These are phyloP conservation scores for Cylindrotheca closterium DNA, from an alignment of 108 stramenopile genomes.

Conservation along the genomic window DNA sequence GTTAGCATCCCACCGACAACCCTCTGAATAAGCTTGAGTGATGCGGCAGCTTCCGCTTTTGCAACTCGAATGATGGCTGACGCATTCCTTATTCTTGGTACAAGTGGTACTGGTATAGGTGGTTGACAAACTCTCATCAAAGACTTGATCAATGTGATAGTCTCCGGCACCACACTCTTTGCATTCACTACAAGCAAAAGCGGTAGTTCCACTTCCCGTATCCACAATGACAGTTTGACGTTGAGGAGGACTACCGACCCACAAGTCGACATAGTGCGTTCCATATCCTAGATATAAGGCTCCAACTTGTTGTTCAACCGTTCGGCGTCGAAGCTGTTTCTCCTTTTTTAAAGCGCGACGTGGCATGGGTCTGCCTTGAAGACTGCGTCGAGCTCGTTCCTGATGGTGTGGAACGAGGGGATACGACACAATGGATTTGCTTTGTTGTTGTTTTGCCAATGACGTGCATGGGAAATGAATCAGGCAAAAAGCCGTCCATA, in stretches of 20 bases:
- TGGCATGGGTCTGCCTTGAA: not conserved
- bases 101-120: conserved; percentile 32
- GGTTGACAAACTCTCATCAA: conserved; percentile 26
- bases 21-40: conserved; percentile 53
- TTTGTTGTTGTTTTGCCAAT: no score
- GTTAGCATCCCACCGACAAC: conserved; percentile 55
- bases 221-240: conserved; percentile 97
- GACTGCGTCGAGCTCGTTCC: conserved; percentile 21
- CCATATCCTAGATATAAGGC: conserved; percentile 46
- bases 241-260: conserved; percentile 94
- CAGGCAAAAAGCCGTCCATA: no score
- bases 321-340: not conserved
- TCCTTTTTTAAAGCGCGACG: not conserved
- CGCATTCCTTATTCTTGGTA: conserved; percentile 8
- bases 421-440: conserved; percentile 6
- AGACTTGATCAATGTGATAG: conserved; percentile 74
- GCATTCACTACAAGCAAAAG: conserved; percentile 93
- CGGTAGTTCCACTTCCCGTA: conserved; percentile 90
- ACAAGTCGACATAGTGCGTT: conserved; percentile 92
- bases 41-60: conserved; percentile 20
- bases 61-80: conserved; percentile 20
- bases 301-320: conserved; percentile 21
- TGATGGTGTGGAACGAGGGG: conserved; percentile 49
- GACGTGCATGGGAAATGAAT: no score
- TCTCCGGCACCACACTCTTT: conserved; percentile 60